phyloP scores from a whole-genome alignment of 106 monocot species.

The Vanilla planifolia region DNA sequence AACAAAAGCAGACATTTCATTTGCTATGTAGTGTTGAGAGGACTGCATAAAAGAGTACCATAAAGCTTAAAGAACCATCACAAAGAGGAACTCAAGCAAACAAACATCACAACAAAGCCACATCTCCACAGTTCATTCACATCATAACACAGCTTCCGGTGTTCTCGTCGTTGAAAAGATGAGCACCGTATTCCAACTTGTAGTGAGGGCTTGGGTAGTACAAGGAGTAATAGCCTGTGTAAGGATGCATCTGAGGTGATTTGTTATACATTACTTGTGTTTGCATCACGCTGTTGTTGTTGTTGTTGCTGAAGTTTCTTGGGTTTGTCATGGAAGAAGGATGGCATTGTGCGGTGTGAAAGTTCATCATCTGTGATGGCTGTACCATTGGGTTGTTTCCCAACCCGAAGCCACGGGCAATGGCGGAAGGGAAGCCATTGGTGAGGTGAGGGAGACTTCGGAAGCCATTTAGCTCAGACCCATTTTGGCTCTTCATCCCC shows the following conservation, averaged over 20 bases:
- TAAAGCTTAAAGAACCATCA: too few species aligned
- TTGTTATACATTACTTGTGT: constrained; percentile 52
- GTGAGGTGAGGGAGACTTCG: constrained; percentile 9
- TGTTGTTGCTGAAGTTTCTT: constrained; percentile 5
- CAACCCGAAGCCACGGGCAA: not conserved
- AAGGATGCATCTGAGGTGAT: constrained; percentile 37
- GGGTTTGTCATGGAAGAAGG: constrained; percentile 21
- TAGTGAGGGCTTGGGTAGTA: not conserved
- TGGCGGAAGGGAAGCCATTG: constrained; percentile 1
- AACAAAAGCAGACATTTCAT: too few species aligned
- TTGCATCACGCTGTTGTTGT: constrained; percentile 34
- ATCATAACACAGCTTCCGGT: constrained; percentile 46
- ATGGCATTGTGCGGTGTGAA: constrained; percentile 18
- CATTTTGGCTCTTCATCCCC: constrained; percentile 13
- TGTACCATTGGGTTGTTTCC: constrained; percentile 6
- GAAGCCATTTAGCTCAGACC: constrained; percentile 1
- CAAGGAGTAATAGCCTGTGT: constrained; percentile 38
- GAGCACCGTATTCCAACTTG: constrained; percentile 24
- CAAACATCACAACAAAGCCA: not conserved
- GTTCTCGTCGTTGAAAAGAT: constrained; percentile 69
- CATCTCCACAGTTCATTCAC: constrained; percentile 15
- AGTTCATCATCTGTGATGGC: constrained; percentile 35
- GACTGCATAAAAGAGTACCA: too few species aligned
- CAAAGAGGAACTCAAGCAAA: too few species aligned
- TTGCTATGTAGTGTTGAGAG: too few species aligned